Evolutionary conservation across 1,139 yeast species (phyloP).

Genomic region (Pichia inconspicua): DNA sequence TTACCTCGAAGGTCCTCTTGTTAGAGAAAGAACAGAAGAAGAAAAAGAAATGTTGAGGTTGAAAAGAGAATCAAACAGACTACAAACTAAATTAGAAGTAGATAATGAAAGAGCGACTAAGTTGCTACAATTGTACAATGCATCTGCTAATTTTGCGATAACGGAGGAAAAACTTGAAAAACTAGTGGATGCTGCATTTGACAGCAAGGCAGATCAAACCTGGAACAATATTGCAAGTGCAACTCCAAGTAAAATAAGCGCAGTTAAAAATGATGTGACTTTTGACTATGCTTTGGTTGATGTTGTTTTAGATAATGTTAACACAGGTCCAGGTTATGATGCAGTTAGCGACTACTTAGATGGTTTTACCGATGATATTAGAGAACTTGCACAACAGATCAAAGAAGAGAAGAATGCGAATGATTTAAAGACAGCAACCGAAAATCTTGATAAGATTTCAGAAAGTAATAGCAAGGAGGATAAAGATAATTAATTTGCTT

Average conservation of each 20-base stretch:
- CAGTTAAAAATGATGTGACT: conserved; percentile 18
- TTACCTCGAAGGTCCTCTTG: conserved; percentile 57
- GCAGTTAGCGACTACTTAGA: conserved; percentile 33
- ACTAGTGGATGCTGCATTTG: conserved; percentile 50
- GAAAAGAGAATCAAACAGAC: conserved; percentile 48
- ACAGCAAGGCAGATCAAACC: conserved; percentile 17
- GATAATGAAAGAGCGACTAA: conserved; percentile 44
- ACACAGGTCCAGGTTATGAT: conserved; percentile 31
- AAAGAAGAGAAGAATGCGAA: conserved; percentile 25
- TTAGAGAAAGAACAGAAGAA: conserved; percentile 64
- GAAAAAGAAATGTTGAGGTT: conserved; percentile 45
- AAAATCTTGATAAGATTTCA: conserved; percentile 17
- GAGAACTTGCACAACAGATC: conserved; percentile 22
- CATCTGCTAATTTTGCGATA: conserved; percentile 56
- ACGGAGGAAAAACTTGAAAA: conserved; percentile 55
- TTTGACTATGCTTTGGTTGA: conserved; percentile 33
- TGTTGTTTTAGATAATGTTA: conserved; percentile 23
- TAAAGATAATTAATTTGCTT: neutral
- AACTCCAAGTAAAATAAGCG: conserved; percentile 17
- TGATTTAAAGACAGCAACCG: conserved; percentile 18
- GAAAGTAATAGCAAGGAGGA: conserved; percentile 3
- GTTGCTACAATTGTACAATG: conserved; percentile 65
- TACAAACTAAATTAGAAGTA: conserved; percentile 35
- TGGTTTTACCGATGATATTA: conserved; percentile 22
- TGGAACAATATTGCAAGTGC: conserved; percentile 14